These are phyloP conservation scores for Porodaedalea pini DNA, from an alignment of 1,284 basidiomycete genomes.

Conservation along the genomic window DNA sequence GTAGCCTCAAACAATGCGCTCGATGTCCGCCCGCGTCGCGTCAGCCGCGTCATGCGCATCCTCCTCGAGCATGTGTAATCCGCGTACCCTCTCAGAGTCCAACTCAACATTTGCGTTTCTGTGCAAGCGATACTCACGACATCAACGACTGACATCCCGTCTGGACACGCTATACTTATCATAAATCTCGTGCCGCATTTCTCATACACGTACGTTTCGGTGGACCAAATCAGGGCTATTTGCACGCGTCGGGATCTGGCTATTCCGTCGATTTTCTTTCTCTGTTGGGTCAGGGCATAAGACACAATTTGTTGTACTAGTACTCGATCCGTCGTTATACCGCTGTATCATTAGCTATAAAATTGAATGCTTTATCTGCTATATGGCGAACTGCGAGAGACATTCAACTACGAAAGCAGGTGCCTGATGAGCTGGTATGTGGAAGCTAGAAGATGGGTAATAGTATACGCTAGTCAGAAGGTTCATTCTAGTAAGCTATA, in stretches of 20 bases:
- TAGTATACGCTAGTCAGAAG: no score
- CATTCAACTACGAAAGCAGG: no score
- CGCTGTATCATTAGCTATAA: constrained; percentile 7
- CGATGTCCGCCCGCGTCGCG: constrained; percentile 6
- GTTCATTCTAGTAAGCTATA: no score
- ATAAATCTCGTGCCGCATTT: constrained; percentile 3
- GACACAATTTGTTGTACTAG: background rate
- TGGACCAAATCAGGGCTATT: background rate
- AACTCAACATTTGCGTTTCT: no score
- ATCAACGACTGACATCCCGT: constrained; percentile 2
- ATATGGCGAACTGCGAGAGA: no score
- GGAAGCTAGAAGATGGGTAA: no score
- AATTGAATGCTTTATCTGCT: background rate
- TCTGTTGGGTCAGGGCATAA: background rate
- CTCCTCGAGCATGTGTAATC: constrained; percentile 1
- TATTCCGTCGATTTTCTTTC: background rate
- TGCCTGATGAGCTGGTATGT: no score
- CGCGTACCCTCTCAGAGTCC: no score
- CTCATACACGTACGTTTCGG: background rate
- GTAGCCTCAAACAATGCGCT: background rate
- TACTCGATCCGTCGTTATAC: constrained; percentile 1
- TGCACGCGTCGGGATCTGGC: background rate
- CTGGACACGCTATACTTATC: constrained; percentile 5
- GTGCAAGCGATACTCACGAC: constrained; percentile 1
- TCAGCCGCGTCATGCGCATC: constrained; percentile 19